phyloP scores from a whole-genome alignment of 352 stramenopile genomes.

The Thalassiosira hispida region DNA sequence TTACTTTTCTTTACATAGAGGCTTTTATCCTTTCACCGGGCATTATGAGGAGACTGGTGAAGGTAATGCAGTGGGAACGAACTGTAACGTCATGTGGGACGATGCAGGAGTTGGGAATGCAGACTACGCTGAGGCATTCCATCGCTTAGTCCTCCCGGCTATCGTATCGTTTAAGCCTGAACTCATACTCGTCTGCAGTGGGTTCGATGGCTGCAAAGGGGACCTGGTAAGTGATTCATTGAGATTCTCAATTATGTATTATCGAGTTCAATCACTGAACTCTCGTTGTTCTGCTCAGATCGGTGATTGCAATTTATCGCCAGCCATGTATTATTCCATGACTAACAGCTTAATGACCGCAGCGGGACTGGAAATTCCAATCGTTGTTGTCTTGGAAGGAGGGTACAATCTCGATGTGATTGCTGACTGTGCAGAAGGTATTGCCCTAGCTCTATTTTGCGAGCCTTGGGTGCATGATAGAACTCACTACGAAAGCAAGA shows the following conservation, averaged over 20 bases:
- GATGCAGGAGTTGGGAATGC: slow-evolving; percentile 65
- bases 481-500: not conserved
- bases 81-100: slow-evolving; percentile 86
- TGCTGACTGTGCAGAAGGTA: slow-evolving; percentile 34
- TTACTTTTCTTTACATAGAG: slow-evolving; percentile 81
- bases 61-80: slow-evolving; percentile 56
- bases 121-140: slow-evolving; percentile 27
- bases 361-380: slow-evolving; percentile 52
- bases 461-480: slow-evolving; percentile 16
- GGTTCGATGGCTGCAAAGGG: slow-evolving; percentile 87
- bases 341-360: slow-evolving; percentile 72
- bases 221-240: too few relatives aligned
- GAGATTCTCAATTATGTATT: too few relatives aligned
- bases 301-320: slow-evolving; percentile 84
- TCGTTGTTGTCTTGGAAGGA: slow-evolving; percentile 86
- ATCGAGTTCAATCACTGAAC: too few relatives aligned
- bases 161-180: slow-evolving; percentile 65
- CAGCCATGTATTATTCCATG: slow-evolving; percentile 67
- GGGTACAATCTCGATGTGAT: slow-evolving; percentile 71
- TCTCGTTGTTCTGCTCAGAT: too few relatives aligned
- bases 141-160: not conserved
- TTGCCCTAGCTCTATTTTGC: slow-evolving; percentile 45
- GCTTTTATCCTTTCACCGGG: slow-evolving; percentile 84
- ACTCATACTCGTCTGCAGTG: slow-evolving; percentile 86
- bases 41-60: slow-evolving; percentile 70